A percentile compares a stretch with the other conserved stretches of the same genome.
These are phyloP conservation scores for Aquilaria malaccensis DNA, from an alignment of 345 rosid genomes.

Conservation along the genomic window DNA sequence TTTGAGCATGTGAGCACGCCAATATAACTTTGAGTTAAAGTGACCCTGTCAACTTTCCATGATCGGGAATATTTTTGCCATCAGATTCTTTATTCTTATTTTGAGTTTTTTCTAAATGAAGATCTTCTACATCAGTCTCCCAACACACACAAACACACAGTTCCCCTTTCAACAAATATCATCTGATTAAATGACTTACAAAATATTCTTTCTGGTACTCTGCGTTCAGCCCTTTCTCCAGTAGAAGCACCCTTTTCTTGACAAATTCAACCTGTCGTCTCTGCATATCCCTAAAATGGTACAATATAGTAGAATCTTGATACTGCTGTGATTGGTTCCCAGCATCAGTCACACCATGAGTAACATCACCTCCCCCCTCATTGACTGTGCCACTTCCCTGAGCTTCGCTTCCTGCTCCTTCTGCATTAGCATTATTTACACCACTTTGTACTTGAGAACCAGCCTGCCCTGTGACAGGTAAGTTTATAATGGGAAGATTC, in stretches of 20 bases:
- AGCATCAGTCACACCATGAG: conserved; percentile 45
- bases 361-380: conserved; percentile 34
- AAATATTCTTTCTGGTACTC: conserved; percentile 57
- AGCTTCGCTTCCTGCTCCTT: conserved; percentile 43
- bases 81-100: too few relatives aligned
- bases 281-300: conserved; percentile 88
- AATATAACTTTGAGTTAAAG: too few relatives aligned
- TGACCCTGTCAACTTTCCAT: too few relatives aligned
- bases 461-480: conserved; percentile 63
- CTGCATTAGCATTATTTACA: conserved; percentile 33
- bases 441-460: conserved; percentile 63
- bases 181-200: conserved; percentile 37
- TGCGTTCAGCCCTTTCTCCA: conserved; percentile 74
- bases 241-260: conserved; percentile 89
- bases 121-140: too few relatives aligned
- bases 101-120: too few relatives aligned
- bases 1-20: too few relatives aligned
- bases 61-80: too few relatives aligned
- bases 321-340: conserved; percentile 33
- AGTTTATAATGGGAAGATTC: conserved; percentile 66
- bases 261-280: conserved; percentile 88
- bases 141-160: too few relatives aligned
- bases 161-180: too few relatives aligned
- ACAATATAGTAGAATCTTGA: conserved; percentile 43
- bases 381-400: conserved; percentile 42